A percentile compares a stretch with the other conserved stretches of the same genome.
phyloP scores from a whole-genome alignment of 164 flowering plant genomes.

The Magnolia changhungtana region DNA sequence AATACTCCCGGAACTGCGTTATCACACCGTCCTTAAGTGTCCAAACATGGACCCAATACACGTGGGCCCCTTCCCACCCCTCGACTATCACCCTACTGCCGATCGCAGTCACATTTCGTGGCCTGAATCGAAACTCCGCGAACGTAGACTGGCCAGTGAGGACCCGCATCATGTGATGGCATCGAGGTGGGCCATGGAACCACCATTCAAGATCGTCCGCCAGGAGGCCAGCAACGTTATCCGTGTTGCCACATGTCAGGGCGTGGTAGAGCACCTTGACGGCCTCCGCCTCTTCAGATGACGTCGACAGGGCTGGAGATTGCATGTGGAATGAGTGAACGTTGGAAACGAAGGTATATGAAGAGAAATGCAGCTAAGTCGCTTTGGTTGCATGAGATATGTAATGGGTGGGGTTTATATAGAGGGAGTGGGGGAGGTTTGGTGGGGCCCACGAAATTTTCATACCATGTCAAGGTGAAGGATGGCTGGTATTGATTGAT shows the following conservation, averaged over 20 bases:
- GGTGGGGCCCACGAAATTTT: neutral
- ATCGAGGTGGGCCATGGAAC: conserved; percentile 82
- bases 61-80: conserved; percentile 79
- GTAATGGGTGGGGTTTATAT: neutral
- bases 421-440: neutral
- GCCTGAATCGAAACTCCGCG: conserved; percentile 50
- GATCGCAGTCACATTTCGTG: conserved; percentile 48
- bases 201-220: conserved; percentile 75
- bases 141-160: conserved; percentile 53
- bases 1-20: conserved; percentile 71
- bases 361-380: too few species aligned
- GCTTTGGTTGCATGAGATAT: neutral
- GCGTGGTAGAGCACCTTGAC: conserved; percentile 50
- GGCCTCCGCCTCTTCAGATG: neutral
- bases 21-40: conserved; percentile 55
- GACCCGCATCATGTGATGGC: conserved; percentile 81
- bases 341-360: too few species aligned
- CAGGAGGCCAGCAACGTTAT: conserved; percentile 31
- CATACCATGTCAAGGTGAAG: neutral
- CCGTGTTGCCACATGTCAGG: conserved; percentile 29
- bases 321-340: neutral
- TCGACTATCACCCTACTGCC: conserved; percentile 65
- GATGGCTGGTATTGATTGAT: neutral
- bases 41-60: conserved; percentile 92
- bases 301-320: neutral